Evolutionary conservation across 1,284 basidiomycete species (phyloP).

Genomic region (Marasmius tenuissimus): DNA sequence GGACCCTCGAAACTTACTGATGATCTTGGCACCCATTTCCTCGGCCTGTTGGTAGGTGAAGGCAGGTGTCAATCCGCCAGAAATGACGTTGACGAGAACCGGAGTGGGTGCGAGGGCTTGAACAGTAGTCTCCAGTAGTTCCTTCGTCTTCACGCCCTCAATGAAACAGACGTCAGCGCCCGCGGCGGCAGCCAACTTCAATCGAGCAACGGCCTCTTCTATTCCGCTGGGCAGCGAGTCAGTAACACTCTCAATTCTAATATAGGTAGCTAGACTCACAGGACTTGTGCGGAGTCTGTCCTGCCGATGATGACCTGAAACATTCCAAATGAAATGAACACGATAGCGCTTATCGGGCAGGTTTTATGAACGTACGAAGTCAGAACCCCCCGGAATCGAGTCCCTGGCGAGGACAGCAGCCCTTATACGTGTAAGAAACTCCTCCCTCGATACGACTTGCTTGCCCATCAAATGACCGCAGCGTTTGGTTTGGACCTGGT

Average conservation of each 20-base stretch:
- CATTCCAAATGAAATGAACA: background rate
- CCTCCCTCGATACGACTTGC: slow-evolving; percentile 71
- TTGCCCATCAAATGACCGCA: slow-evolving; percentile 83
- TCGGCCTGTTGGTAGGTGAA: slow-evolving; percentile 72
- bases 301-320: slow-evolving; percentile 67
- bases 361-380: slow-evolving; percentile 46
- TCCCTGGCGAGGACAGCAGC: slow-evolving; percentile 76
- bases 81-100: slow-evolving; percentile 77
- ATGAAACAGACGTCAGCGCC: slow-evolving; percentile 87
- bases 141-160: slow-evolving; percentile 74
- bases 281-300: slow-evolving; percentile 79
- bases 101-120: slow-evolving; percentile 69
- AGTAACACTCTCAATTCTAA: background rate
- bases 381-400: slow-evolving; percentile 68
- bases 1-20: slow-evolving; percentile 47
- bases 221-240: slow-evolving; percentile 43
- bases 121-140: slow-evolving; percentile 65
- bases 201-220: slow-evolving; percentile 71
- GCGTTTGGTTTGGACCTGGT: slow-evolving; percentile 82
- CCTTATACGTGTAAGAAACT: slow-evolving; percentile 74
- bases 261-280: slow-evolving; percentile 19
- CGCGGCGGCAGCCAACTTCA: slow-evolving; percentile 71
- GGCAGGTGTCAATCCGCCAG: slow-evolving; percentile 72
- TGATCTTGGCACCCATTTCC: slow-evolving; percentile 70
- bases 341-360: background rate